Conservation (phyloP, 495 filamentous ascomycete species). For the Neurospora terricola region DNA sequence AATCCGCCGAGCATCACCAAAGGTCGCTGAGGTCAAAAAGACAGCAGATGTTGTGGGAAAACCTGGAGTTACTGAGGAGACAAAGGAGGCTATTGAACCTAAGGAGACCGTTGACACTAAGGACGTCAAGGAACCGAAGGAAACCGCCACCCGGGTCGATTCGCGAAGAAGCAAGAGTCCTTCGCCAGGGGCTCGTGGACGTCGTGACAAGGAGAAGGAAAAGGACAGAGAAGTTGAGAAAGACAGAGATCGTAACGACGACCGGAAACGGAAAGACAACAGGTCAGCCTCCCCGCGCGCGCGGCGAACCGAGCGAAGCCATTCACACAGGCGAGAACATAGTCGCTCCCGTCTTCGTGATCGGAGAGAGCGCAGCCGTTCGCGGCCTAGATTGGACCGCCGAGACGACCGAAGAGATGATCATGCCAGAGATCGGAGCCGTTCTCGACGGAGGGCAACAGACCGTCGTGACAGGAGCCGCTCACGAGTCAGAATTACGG, state of each 20-base stretch:
- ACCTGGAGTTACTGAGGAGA: slow-evolving; percentile 6
- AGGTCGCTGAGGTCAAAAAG: slow-evolving; percentile 29
- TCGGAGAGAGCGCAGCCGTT: slow-evolving; percentile 32
- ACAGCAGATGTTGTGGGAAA: slow-evolving; percentile 14
- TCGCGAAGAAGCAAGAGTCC: slow-evolving; percentile 27
- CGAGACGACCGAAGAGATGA: slow-evolving; percentile 18
- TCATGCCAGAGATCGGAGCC: slow-evolving; percentile 18
- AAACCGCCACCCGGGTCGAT: slow-evolving; percentile 16
- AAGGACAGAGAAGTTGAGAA: slow-evolving; percentile 23
- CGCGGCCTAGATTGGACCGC: slow-evolving; percentile 17
- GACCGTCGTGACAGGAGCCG: slow-evolving; percentile 21
- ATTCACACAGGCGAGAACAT: slow-evolving; percentile 12
- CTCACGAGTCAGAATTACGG: slow-evolving; percentile 20
- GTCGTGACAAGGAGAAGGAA: slow-evolving; percentile 22
- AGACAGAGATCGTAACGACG: slow-evolving; percentile 15
- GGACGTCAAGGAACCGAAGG: slow-evolving; percentile 17
- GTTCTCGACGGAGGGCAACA: slow-evolving; percentile 16
- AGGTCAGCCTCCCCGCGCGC: slow-evolving; percentile 17
- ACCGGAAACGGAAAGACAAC: slow-evolving; percentile 14
- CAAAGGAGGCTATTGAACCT: slow-evolving; percentile 13
- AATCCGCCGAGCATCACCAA: slow-evolving; percentile 36
- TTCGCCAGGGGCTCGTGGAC: slow-evolving; percentile 17
- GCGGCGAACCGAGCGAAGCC: slow-evolving; percentile 14
- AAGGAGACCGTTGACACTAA: slow-evolving; percentile 15
- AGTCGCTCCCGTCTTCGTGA: slow-evolving; percentile 20